These are phyloP conservation scores for Barnettozyma sucrosica DNA, from an alignment of 805 yeast genomes.

Conservation along the genomic window DNA sequence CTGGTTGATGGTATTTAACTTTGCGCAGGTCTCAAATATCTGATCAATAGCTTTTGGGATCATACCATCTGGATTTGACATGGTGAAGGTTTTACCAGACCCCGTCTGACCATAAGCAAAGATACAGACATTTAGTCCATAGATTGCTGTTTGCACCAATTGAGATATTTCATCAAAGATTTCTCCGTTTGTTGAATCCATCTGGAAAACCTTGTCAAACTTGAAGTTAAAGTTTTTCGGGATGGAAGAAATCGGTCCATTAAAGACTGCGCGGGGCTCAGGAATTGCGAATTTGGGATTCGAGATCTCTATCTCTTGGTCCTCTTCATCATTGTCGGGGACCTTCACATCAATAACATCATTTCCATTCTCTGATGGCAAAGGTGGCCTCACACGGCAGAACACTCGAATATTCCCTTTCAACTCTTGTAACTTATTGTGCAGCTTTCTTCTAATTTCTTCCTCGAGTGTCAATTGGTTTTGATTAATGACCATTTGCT, in stretches of 20 bases:
- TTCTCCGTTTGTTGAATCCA: slow-evolving; percentile 45
- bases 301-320: slow-evolving; percentile 20
- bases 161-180: slow-evolving; percentile 84
- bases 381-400: slow-evolving; percentile 73
- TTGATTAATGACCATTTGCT: slow-evolving; percentile 28
- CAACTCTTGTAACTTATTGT: slow-evolving; percentile 72
- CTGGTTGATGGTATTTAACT: slow-evolving; percentile 41
- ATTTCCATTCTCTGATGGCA: slow-evolving; percentile 21
- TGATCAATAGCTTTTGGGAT: slow-evolving; percentile 70
- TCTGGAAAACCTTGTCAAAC: slow-evolving; percentile 75
- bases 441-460: slow-evolving; percentile 52
- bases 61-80: slow-evolving; percentile 75
- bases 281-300: slow-evolving; percentile 11
- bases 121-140: slow-evolving; percentile 88
- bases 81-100: slow-evolving; percentile 90
- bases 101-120: slow-evolving; percentile 98
- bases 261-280: neutral
- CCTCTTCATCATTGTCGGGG: slow-evolving; percentile 25
- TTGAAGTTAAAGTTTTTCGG: slow-evolving; percentile 36
- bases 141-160: slow-evolving; percentile 75
- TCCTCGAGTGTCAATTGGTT: slow-evolving; percentile 44
- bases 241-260: neutral
- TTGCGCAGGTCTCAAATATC: slow-evolving; percentile 53
- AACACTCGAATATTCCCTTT: slow-evolving; percentile 91
- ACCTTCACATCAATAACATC: slow-evolving; percentile 29